phyloP scores from a whole-genome alignment of 768 basidiomycete species.

The Trametes elegans region DNA sequence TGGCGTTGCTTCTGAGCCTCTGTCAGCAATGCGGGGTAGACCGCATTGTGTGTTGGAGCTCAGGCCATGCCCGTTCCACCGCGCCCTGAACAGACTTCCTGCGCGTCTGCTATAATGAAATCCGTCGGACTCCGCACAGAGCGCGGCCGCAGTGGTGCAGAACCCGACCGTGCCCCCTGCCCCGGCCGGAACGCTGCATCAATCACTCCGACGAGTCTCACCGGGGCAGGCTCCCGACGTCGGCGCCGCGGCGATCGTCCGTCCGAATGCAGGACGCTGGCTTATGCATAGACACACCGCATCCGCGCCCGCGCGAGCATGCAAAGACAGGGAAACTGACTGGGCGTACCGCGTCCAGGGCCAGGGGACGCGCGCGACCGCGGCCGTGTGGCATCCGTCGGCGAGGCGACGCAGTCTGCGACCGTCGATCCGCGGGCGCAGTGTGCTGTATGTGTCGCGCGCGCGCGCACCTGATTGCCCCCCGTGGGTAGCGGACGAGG shows the following conservation, averaged over 20 bases:
- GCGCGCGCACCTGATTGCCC: background rate
- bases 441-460: background rate
- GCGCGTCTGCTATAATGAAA: background rate
- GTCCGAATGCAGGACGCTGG: background rate
- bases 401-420: background rate
- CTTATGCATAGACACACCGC: background rate
- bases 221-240: background rate
- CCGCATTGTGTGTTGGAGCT: too few relatives aligned
- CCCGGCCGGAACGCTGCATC: background rate
- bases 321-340: too few relatives aligned
- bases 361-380: background rate
- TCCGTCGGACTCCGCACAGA: background rate
- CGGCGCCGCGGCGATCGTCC: background rate
- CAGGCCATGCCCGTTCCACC: too few relatives aligned
- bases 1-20: background rate
- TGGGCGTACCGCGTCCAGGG: background rate
- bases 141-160: background rate
- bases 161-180: too few relatives aligned
- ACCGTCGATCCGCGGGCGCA: background rate
- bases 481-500: background rate
- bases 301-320: background rate
- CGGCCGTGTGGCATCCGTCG: background rate
- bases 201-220: conserved; percentile 4
- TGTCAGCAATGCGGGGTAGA: background rate
- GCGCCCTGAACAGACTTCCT: background rate